A percentile compares a stretch with the other conserved stretches of the same genome.
Conservation (phyloP, 192 early-diverging fungal species). For the Backusella parvicylindrica region DNA sequence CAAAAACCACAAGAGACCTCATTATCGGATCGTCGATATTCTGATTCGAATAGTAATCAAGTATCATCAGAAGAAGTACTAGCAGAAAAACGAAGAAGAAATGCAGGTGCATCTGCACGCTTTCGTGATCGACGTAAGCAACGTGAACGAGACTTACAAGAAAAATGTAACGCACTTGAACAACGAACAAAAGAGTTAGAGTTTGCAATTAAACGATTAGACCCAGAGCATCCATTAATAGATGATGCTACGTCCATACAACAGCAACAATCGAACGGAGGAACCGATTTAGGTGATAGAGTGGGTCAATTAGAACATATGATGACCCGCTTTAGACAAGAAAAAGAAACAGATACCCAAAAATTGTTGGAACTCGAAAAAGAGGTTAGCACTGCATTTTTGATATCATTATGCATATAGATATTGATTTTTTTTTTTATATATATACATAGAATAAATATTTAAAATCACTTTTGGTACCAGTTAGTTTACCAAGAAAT, state of each 20-base stretch:
- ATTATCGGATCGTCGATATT: background rate
- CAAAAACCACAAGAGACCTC: background rate
- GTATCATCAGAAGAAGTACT: constrained; percentile 44
- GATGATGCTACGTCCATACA: background rate
- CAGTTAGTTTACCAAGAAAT: background rate
- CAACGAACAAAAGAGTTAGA: constrained; percentile 30
- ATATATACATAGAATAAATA: background rate
- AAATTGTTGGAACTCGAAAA: constrained; percentile 23
- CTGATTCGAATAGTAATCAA: constrained; percentile 20
- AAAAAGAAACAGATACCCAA: constrained; percentile 17
- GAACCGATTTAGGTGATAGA: constrained; percentile 15
- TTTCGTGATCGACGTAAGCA: constrained; percentile 65
- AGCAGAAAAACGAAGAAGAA: constrained; percentile 59
- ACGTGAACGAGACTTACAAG: constrained; percentile 53
- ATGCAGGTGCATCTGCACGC: constrained; percentile 60
- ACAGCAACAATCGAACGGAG: background rate
- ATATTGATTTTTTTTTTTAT: background rate
- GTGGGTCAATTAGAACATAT: constrained; percentile 28
- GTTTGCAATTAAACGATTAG: constrained; percentile 12
- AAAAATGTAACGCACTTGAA: constrained; percentile 52
- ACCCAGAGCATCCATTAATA: constrained; percentile 2
- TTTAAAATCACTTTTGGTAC: background rate
- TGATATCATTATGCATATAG: background rate
- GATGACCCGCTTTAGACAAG: constrained; percentile 18
- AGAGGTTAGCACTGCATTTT: constrained; percentile 12